Conservation (phyloP, 2,329 filamentous ascomycete genomes). For the Sporothrix pallida region DNA sequence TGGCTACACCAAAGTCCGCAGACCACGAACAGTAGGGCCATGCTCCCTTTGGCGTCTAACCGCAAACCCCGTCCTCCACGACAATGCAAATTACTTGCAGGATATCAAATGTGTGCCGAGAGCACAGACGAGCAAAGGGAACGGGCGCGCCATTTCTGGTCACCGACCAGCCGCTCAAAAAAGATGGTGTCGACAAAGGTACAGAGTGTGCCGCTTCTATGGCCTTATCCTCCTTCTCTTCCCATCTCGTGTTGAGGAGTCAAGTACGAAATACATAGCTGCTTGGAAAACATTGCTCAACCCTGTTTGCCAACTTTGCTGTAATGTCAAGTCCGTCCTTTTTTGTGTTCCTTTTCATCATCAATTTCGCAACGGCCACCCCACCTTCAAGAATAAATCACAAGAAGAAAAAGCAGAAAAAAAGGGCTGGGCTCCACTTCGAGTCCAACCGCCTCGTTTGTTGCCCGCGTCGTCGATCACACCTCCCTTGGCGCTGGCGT, state of each 20-base stretch:
- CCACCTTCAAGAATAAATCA: conserved; percentile 17
- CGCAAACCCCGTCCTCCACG: not conserved
- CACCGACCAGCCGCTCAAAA: conserved; percentile 15
- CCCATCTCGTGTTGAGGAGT: not conserved
- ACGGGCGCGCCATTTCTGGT: conserved; percentile 13
- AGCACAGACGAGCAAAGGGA: not conserved
- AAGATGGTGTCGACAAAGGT: not conserved
- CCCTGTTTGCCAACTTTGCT: not conserved
- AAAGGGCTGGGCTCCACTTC: conserved; percentile 23
- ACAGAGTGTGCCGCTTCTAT: not conserved
- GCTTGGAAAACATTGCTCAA: not conserved
- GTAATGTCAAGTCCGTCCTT: not conserved
- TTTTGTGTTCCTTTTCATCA: not conserved
- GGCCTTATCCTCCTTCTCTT: not conserved
- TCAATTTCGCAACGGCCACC: conserved; percentile 14
- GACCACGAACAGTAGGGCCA: not conserved
- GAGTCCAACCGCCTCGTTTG: conserved; percentile 30
- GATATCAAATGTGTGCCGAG: not conserved
- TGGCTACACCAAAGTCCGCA: not conserved
- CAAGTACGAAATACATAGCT: too few species aligned
- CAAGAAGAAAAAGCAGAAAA: conserved; percentile 14
- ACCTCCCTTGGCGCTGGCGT: conserved; percentile 27
- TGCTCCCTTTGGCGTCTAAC: not conserved
- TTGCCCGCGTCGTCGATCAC: conserved; percentile 32
- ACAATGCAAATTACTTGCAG: not conserved